Evolutionary conservation across 2,329 filamentous ascomycete genomes (phyloP).

Genomic region (Aspergillus fijiensis): DNA sequence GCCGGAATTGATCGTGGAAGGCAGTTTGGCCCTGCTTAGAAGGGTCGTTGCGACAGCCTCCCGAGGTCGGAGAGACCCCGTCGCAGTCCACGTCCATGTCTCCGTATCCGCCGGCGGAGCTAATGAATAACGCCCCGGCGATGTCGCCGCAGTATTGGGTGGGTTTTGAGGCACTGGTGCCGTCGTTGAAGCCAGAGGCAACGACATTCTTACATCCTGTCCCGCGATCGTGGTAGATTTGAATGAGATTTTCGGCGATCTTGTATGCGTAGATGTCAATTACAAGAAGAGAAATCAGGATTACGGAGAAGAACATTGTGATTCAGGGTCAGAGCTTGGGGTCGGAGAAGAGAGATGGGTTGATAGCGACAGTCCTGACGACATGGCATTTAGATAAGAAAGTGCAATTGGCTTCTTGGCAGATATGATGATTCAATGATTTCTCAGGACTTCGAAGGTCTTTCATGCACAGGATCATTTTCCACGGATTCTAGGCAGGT

Average conservation of each 20-base stretch:
- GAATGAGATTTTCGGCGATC: slow-evolving; percentile 19
- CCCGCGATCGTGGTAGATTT: slow-evolving; percentile 23
- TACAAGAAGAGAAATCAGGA: background rate
- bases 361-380: too few relatives aligned
- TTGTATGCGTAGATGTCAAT: slow-evolving; percentile 11
- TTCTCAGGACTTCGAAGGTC: too few relatives aligned
- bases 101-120: slow-evolving; percentile 19
- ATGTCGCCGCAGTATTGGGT: slow-evolving; percentile 49
- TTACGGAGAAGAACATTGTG: background rate
- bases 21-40: slow-evolving; percentile 47
- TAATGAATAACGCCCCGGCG: background rate
- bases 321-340: too few relatives aligned
- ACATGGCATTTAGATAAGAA: too few relatives aligned
- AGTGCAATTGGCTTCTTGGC: too few relatives aligned
- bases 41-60: slow-evolving; percentile 47
- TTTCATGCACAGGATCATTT: too few relatives aligned
- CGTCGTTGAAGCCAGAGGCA: background rate
- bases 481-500: too few relatives aligned
- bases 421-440: too few relatives aligned
- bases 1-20: slow-evolving; percentile 44
- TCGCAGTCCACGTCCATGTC: slow-evolving; percentile 64
- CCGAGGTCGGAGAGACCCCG: slow-evolving; percentile 48
- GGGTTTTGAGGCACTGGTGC: background rate
- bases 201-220: slow-evolving; percentile 1
- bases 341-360: too few relatives aligned